Evolutionary conservation across 2,329 filamentous ascomycete genomes (phyloP), one percentile per base, ranked within the genome.

Genomic region (Apiospora koreana): DNA sequence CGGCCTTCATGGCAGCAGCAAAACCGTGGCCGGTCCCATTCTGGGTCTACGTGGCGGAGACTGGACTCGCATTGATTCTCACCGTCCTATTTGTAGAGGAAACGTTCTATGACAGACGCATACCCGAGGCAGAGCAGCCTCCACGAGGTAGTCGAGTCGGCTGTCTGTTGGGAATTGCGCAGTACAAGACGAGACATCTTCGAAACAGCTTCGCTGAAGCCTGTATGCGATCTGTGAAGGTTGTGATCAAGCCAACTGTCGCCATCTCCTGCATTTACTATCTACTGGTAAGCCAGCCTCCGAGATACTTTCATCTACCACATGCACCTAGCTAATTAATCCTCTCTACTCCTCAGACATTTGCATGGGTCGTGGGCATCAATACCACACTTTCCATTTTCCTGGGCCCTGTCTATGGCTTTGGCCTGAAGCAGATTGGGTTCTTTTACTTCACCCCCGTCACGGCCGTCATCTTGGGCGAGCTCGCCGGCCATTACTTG

Each of bases 391-490:
- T 88, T 0, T 80, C 85, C 62, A 86, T 88, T 25, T 85, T 88
- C 70, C 79, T 89, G 3, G 80, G 81, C 0, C 83, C 83, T 0
- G 77, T 86, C 3, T 88, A 89, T 74, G 80, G 82, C 14, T 87
- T 88, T 74, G 84, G 82, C 0, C 81, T 83, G 0, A 82, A 82
- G 64, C 81, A 85, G 68, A 85, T 88, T 65, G 87, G 85, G 74
- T 84, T 77, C 77, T 88, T 90, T 75, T 89, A 90, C 78, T 89
- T 90, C 76, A 86, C 87, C 0, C 86, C 86, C 2, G 82, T 90
- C 35, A 83, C 89, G 1, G 88, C 83, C 3, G 83, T 85, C 3
- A 75, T 88, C 18, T 77, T 90, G 0, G 88, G 87, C 35, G 86
- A 89, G 78, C 69, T 85, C 0, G 76, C 80, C 4, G 88, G 88